Conservation (phyloP, 1,284 basidiomycete species). For the Coniferiporia sulphurascens region DNA sequence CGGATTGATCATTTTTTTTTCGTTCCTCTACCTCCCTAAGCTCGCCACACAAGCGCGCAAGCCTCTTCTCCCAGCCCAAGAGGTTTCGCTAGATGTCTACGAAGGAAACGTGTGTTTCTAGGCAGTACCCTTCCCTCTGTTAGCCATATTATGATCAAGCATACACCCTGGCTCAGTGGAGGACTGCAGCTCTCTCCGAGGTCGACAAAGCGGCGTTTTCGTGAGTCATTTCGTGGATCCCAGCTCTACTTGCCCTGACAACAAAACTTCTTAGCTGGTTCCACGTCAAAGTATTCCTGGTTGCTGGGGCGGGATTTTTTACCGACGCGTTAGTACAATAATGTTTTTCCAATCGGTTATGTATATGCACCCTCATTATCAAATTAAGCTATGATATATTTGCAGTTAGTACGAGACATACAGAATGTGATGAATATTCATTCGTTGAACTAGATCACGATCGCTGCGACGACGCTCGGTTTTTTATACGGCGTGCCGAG, state of each 20-base stretch:
- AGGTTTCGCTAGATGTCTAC: background rate
- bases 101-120: background rate
- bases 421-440: background rate
- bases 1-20: no score
- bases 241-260: background rate
- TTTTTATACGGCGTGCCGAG: constrained; percentile 41
- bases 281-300: constrained; percentile 67
- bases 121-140: background rate
- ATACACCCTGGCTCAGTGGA: constrained; percentile 28
- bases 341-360: background rate
- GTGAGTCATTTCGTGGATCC: constrained; percentile 22
- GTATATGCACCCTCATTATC: background rate
- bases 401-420: constrained; percentile 19
- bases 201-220: constrained; percentile 52
- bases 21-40: no score
- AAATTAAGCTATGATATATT: constrained; percentile 41
- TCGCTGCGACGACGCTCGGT: constrained; percentile 53
- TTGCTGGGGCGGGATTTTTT: constrained; percentile 80
- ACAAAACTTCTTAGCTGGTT: constrained; percentile 28
- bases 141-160: background rate
- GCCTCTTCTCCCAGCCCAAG: no score
- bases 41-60: no score
- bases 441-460: constrained; percentile 39
- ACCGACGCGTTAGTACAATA: constrained; percentile 60
- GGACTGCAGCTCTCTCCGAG: constrained; percentile 47